Percentiles rank a stretch among this genome's conserved stretches.
phyloP scores from a whole-genome alignment of 2,329 filamentous ascomycete species.

The Scleromitrula shiraiana region DNA sequence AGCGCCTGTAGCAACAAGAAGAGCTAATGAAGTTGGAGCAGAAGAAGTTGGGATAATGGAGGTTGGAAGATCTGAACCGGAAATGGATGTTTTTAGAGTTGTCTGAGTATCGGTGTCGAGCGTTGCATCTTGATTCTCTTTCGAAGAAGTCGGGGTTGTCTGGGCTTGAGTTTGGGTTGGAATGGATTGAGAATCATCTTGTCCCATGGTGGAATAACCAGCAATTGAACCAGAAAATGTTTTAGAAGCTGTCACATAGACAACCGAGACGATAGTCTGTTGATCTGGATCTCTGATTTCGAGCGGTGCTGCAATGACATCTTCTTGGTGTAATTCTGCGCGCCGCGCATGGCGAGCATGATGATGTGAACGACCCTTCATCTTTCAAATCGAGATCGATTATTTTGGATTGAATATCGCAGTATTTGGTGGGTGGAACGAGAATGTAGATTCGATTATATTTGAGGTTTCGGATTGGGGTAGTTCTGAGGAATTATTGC shows the following conservation, averaged over 20 bases:
- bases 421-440: too few species aligned
- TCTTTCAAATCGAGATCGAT: conserved; percentile 6
- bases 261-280: conserved; percentile 34
- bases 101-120: neutral
- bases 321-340: conserved; percentile 12
- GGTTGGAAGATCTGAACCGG: conserved; percentile 9
- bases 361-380: conserved; percentile 22
- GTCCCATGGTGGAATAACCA: conserved; percentile 36
- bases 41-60: conserved; percentile 16
- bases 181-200: neutral
- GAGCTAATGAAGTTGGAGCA: conserved; percentile 10
- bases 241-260: conserved; percentile 44
- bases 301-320: conserved; percentile 11
- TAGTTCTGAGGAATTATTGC: too few species aligned
- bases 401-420: too few species aligned
- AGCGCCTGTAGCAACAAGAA: conserved; percentile 10
- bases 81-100: conserved; percentile 2
- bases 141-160: neutral
- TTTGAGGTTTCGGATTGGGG: too few species aligned
- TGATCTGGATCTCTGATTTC: conserved; percentile 8
- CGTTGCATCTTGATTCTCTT: neutral
- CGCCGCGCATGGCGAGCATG: conserved; percentile 19
- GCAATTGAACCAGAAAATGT: conserved; percentile 44
- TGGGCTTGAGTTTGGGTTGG: neutral
- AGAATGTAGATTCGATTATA: too few species aligned